Evolutionary conservation across 768 basidiomycete species (phyloP).

Genomic region (Pulveroboletus sp.): DNA sequence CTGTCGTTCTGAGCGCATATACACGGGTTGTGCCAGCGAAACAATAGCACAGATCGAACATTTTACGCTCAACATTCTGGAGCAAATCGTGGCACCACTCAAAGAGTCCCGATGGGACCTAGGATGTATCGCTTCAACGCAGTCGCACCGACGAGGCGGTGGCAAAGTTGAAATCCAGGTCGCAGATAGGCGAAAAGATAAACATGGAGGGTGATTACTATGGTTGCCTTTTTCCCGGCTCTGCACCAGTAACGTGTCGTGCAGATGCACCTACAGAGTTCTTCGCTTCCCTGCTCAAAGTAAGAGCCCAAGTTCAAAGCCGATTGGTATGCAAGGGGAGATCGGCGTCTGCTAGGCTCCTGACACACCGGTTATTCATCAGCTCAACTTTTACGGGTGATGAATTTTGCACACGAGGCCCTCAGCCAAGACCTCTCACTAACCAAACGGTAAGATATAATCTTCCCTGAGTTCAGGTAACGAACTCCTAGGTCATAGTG

Average conservation of each 20-base stretch:
- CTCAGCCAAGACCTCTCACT: conserved; percentile 47
- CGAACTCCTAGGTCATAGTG: conserved; percentile 41
- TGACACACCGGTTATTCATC: neutral
- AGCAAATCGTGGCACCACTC: conserved; percentile 26
- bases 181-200: conserved; percentile 33
- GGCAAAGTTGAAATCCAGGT: conserved; percentile 33
- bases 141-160: conserved; percentile 3
- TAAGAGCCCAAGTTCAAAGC: conserved; percentile 34
- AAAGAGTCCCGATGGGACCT: conserved; percentile 1
- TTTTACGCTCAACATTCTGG: conserved; percentile 28
- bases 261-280: conserved; percentile 18
- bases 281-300: conserved; percentile 36
- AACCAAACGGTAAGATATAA: conserved; percentile 56
- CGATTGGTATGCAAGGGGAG: conserved; percentile 34
- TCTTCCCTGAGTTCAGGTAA: conserved; percentile 7
- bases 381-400: conserved; percentile 68
- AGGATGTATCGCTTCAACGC: neutral
- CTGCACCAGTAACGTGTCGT: neutral
- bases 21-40: conserved; percentile 15
- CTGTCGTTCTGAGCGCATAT: neutral
- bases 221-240: neutral
- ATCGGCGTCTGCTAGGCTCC: neutral
- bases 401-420: conserved; percentile 69
- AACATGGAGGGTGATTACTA: conserved; percentile 26
- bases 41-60: conserved; percentile 27